These are phyloP conservation scores for Babesia sp. DNA, from an alignment of 169 alveolate genomes.

Conservation along the genomic window DNA sequence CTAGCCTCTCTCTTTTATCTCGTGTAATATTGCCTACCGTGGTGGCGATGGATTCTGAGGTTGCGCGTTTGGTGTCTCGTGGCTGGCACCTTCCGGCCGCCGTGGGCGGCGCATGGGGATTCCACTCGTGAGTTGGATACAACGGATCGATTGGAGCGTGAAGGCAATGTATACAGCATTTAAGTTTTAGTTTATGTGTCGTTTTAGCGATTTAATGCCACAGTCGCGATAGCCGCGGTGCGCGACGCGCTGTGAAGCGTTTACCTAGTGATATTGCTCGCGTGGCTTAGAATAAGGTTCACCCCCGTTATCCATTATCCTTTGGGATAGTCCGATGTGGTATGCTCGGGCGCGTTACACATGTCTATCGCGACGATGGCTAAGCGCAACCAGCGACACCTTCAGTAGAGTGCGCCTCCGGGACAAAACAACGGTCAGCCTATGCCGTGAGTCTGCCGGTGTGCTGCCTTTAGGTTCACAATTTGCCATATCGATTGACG, in stretches of 20 bases:
- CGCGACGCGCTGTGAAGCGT: too few species aligned
- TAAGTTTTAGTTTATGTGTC: too few species aligned
- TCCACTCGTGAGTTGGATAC: too few species aligned
- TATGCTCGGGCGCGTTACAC: not conserved
- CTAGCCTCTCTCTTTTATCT: not conserved
- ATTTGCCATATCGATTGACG: conserved; percentile 39
- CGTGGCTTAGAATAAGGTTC: too few species aligned
- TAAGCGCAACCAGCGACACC: not conserved
- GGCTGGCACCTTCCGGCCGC: conserved; percentile 22
- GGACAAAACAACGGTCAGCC: conserved; percentile 37
- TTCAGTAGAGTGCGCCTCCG: conserved; percentile 22
- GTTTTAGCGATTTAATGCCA: too few species aligned
- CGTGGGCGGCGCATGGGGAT: conserved; percentile 34
- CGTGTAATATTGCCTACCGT: not conserved
- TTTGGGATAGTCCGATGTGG: too few species aligned
- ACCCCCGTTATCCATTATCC: not conserved
- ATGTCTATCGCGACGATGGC: not conserved
- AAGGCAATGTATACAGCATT: too few species aligned
- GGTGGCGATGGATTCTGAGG: conserved; percentile 1
- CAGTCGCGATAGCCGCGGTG: too few species aligned
- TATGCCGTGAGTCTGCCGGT: conserved; percentile 29
- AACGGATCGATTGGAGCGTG: too few species aligned
- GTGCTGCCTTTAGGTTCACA: not conserved
- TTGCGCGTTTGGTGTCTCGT: conserved; percentile 7
- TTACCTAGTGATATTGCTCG: too few species aligned